Conservation (phyloP, 805 yeast species). For the Cyberlindnera maclurae region DNA sequence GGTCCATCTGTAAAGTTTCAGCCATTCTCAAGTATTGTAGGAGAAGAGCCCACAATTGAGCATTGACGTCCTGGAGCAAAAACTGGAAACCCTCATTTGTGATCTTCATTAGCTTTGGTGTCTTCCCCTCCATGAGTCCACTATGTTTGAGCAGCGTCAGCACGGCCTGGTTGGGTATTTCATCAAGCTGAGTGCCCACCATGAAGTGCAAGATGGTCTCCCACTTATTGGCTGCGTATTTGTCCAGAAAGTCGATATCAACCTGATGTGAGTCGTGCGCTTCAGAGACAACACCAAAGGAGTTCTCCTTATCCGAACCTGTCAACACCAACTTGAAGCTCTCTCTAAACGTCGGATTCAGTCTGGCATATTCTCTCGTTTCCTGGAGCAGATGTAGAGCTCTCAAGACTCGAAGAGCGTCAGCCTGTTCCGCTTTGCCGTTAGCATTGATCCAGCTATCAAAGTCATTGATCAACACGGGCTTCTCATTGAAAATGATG, state of each 20-base stretch:
- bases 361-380: constrained; percentile 35
- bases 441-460: constrained; percentile 68
- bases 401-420: constrained; percentile 71
- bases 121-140: constrained; percentile 73
- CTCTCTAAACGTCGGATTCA: constrained; percentile 68
- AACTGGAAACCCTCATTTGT: constrained; percentile 94
- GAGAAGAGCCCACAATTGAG: constrained; percentile 90
- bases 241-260: constrained; percentile 60
- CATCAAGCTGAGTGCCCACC: constrained; percentile 84
- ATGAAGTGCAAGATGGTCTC: constrained; percentile 92
- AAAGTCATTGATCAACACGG: constrained; percentile 57
- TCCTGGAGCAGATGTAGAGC: constrained; percentile 71
- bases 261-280: constrained; percentile 50
- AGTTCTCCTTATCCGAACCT: constrained; percentile 59
- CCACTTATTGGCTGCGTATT: constrained; percentile 85
- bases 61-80: constrained; percentile 81
- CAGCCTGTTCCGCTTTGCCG: constrained; percentile 50
- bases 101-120: constrained; percentile 46
- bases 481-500: constrained; percentile 74
- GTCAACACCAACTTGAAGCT: constrained; percentile 80
- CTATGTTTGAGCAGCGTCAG: constrained; percentile 68
- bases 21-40: constrained; percentile 83
- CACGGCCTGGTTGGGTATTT: constrained; percentile 75
- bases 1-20: constrained; percentile 82
- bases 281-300: constrained; percentile 71